These are phyloP conservation scores for Sugiyamaella boreocaroliniensis DNA, from an alignment of 805 yeast species.

Conservation along the genomic window DNA sequence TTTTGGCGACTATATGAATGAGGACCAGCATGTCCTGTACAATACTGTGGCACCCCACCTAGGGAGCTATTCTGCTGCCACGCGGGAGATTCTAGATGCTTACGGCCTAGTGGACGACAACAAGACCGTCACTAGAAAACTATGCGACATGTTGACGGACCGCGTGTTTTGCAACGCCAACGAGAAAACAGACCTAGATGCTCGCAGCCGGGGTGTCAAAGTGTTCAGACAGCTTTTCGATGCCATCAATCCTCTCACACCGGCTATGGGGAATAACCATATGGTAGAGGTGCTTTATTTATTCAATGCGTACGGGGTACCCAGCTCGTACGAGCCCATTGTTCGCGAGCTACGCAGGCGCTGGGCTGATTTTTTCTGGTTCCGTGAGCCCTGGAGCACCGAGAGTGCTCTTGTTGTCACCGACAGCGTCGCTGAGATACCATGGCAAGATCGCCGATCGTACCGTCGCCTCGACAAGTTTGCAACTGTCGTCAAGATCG, in stretches of 20 bases:
- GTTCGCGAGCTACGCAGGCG: conserved; percentile 21
- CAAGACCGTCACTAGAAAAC: background rate
- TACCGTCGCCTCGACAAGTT: conserved; percentile 5
- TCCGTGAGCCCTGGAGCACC: conserved; percentile 27
- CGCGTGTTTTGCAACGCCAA: conserved; percentile 15
- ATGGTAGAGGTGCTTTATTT: conserved; percentile 31
- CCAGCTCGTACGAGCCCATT: conserved; percentile 13
- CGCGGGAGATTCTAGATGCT: background rate
- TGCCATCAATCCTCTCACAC: conserved; percentile 26
- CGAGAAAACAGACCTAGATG: conserved; percentile 10
- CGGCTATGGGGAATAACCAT: conserved; percentile 27
- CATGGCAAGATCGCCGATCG: background rate
- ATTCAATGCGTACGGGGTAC: conserved; percentile 24
- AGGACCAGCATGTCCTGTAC: background rate
- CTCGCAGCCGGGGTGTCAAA: conserved; percentile 6
- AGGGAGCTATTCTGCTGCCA: background rate
- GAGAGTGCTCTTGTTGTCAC: conserved; percentile 7
- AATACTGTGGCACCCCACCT: background rate
- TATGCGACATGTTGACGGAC: conserved; percentile 19
- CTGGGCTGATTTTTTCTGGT: conserved; percentile 24
- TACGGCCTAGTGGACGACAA: conserved; percentile 1
- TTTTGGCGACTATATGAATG: conserved; percentile 8
- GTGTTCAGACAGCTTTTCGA: conserved; percentile 29
- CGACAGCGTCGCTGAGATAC: conserved; percentile 2
- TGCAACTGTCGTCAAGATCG: background rate